Conservation (phyloP, 2,329 filamentous ascomycete species). For the Diaporthe batatas region DNA sequence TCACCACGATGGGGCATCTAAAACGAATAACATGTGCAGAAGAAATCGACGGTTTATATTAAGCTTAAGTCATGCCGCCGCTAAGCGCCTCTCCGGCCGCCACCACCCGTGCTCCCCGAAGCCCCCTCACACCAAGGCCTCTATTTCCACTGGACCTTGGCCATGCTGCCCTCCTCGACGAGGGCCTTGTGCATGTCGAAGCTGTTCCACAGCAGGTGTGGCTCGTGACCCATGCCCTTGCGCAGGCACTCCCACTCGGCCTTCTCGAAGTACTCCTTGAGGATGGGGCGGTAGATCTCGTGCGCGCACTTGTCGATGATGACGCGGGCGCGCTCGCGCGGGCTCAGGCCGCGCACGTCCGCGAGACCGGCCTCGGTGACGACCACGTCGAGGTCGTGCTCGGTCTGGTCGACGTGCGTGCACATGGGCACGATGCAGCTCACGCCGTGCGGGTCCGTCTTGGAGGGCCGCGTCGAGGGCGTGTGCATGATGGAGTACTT, state of each 20-base stretch:
- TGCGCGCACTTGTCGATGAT: conserved; percentile 91
- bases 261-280: conserved; percentile 85
- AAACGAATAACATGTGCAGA: neutral
- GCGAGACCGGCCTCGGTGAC: conserved; percentile 83
- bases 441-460: conserved; percentile 85
- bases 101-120: neutral
- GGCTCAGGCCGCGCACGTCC: conserved; percentile 85
- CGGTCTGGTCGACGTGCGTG: conserved; percentile 92
- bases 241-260: conserved; percentile 87
- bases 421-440: conserved; percentile 94
- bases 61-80: conserved; percentile 8
- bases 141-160: conserved; percentile 78
- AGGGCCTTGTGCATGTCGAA: conserved; percentile 93
- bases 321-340: conserved; percentile 83
- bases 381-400: conserved; percentile 91
- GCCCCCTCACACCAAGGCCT: too few relatives aligned
- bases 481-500: conserved; percentile 97
- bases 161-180: conserved; percentile 86
- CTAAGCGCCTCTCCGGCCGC: conserved; percentile 17
- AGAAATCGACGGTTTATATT: conserved; percentile 16
- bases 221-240: conserved; percentile 92
- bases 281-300: conserved; percentile 85
- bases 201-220: conserved; percentile 85
- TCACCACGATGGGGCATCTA: neutral
- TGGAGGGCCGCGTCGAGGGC: conserved; percentile 82